These are phyloP conservation scores for Penicillium parvum DNA, from an alignment of 495 filamentous ascomycete species.

Conservation along the genomic window DNA sequence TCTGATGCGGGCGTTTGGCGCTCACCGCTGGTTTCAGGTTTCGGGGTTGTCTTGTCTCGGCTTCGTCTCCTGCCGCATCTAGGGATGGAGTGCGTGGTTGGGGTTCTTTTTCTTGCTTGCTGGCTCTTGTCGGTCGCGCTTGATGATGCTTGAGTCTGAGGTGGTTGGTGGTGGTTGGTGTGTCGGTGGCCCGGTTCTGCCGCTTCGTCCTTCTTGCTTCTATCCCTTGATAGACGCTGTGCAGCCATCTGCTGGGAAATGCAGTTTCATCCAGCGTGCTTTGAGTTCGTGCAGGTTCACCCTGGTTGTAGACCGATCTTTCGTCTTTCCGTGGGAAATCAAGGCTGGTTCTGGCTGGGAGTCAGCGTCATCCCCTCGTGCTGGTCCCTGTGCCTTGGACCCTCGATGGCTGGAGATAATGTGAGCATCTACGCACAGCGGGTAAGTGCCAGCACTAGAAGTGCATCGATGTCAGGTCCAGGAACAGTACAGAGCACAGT, in stretches of 20 bases:
- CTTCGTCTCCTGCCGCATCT: not conserved
- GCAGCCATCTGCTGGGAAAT: not conserved
- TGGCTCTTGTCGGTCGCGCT: not conserved
- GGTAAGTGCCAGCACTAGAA: conserved; percentile 16
- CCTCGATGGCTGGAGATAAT: conserved; percentile 7
- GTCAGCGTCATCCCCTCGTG: not conserved
- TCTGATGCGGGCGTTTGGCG: not conserved
- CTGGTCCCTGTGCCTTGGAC: not conserved
- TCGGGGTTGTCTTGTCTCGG: not conserved
- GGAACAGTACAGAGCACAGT: conserved; percentile 11
- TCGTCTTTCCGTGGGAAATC: conserved; percentile 8
- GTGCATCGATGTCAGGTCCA: conserved; percentile 8
- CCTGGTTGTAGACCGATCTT: conserved; percentile 12
- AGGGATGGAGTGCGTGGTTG: conserved; percentile 4
- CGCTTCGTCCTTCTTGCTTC: not conserved
- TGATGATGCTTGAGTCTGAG: not conserved
- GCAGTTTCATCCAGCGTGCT: conserved; percentile 2
- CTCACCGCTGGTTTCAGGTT: conserved; percentile 12
- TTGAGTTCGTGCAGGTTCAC: not conserved
- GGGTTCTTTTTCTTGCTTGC: not conserved
- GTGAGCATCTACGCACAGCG: conserved; percentile 18
- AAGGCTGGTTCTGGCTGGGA: not conserved
- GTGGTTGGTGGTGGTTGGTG: no score
- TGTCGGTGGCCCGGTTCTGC: not conserved
- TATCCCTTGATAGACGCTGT: not conserved